Evolutionary conservation across 2,329 filamentous ascomycete species (phyloP).

Genomic region (Decorospora gaudefroyi): DNA sequence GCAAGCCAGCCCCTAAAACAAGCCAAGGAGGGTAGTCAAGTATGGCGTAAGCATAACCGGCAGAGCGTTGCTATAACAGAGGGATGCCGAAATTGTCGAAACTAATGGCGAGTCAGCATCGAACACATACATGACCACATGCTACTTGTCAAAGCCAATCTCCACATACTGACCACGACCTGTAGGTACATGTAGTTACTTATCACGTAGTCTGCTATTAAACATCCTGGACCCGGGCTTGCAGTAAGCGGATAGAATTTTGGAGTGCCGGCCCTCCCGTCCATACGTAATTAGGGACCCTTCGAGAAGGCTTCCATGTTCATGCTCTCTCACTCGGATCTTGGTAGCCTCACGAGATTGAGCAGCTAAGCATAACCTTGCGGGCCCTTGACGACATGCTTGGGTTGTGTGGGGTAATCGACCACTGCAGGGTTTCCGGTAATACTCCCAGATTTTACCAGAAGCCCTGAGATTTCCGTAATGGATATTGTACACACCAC

Average conservation of each 20-base stretch:
- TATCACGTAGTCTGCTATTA: neutral
- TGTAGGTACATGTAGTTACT: conserved; percentile 3
- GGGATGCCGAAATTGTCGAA: conserved; percentile 18
- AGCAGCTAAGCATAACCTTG: conserved; percentile 26
- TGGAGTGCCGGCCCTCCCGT: conserved; percentile 35
- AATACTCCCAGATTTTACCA: conserved; percentile 9
- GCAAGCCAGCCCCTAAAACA: neutral
- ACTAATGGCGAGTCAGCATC: conserved; percentile 21
- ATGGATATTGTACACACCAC: neutral
- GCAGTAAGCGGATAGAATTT: conserved; percentile 30
- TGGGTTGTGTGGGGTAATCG: conserved; percentile 25
- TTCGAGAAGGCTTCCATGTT: conserved; percentile 36
- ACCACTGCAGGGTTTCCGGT: conserved; percentile 21
- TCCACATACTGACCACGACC: conserved; percentile 10
- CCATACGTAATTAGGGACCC: conserved; percentile 23
- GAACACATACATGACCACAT: conserved; percentile 19
- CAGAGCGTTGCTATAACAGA: conserved; percentile 20
- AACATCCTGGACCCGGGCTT: conserved; percentile 21
- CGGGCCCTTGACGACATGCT: conserved; percentile 18
- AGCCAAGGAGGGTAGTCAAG: conserved; percentile 3
- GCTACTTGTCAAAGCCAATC: conserved; percentile 25
- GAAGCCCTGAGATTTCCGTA: conserved; percentile 1
- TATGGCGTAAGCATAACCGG: conserved; percentile 21
- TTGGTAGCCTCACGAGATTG: conserved; percentile 17
- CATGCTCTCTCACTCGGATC: conserved; percentile 20